Evolutionary conservation across 345 rosid genomes (phyloP), one percentile per base, ranked within the genome.

Genomic region (Crucihimalaya himalaica): DNA sequence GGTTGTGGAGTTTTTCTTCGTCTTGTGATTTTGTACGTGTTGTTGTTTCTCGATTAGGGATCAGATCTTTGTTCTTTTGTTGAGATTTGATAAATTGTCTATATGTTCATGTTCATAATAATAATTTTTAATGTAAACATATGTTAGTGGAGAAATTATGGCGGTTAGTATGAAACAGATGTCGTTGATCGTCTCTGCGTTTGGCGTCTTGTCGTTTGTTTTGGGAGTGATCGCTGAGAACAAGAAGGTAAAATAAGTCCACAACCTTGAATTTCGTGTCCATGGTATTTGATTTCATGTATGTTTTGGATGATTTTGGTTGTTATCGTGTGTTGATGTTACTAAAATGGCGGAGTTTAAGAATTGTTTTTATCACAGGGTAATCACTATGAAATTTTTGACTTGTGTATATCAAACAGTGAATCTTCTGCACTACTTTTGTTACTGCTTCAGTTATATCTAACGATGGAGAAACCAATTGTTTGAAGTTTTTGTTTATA

Each of bases 161-260:
- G 90, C 89, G 66, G 68, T 83, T 42, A 84, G 84, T 19, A 79
- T 91, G 69, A 85, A 81, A 66, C 91, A 79, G 28, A 87, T 84
- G 88, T 78, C 97, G 60, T 62, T 85, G 21, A 63, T 84, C 7
- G 86, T 91, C 29, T 78, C 87, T 5, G 48, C 77, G 23, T 74
- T 86, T 31, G 97, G 97, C 47, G 52, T 81, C 3, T 13, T 85
- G 59, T 91, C 97, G 4, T 91, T 91, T 78, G 4, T 86, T 43
- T 80, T 83, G 11, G 97, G 96, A 37, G 86, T 89, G 2, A 37
- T 89, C 32, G 97, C 96, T 0, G 97, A 91, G 81, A 91, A 89
- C 79, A 91, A 85, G 81, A 91, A 89, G 96, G 97, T 89, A 53
- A 3, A n/a, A n/a, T n/a, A n/a, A n/a, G n/a, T n/a, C n/a, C n/a